Conservation (phyloP, 169 alveolate species). For the Plasmodium vivax region DNA sequence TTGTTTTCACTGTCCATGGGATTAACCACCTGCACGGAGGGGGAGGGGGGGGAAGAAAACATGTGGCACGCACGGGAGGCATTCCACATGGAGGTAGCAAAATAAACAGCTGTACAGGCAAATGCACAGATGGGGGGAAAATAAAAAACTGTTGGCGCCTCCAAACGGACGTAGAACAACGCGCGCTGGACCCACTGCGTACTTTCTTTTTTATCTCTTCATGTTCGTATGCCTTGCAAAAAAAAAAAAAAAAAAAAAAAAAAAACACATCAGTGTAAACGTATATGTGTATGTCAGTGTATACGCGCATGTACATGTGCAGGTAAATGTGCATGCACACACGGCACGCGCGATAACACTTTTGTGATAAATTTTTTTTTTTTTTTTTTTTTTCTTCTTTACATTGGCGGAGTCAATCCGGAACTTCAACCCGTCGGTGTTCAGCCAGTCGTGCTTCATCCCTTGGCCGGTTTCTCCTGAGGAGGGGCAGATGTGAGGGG, state of each 20-base stretch:
- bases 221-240: conserved; percentile 58
- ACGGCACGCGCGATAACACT: background rate
- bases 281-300: no score
- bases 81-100: background rate
- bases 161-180: background rate
- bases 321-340: background rate
- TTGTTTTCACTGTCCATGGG: conserved; percentile 46
- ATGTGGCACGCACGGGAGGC: background rate
- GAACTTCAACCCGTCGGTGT: conserved; percentile 41
- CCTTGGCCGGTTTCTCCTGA: background rate
- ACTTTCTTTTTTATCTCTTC: conserved; percentile 64
- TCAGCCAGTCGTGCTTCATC: conserved; percentile 41
- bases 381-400: no score
- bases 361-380: background rate
- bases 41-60: background rate
- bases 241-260: background rate
- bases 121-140: background rate
- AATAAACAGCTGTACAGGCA: background rate
- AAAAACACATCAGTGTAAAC: no score
- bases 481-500: background rate
- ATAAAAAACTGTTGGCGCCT: background rate
- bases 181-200: background rate
- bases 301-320: background rate
- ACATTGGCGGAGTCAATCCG: conserved; percentile 48
- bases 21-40: conserved; percentile 6